phyloP scores from a whole-genome alignment of 371 early-diverging fungal genomes.

The Mucor saturninus region DNA sequence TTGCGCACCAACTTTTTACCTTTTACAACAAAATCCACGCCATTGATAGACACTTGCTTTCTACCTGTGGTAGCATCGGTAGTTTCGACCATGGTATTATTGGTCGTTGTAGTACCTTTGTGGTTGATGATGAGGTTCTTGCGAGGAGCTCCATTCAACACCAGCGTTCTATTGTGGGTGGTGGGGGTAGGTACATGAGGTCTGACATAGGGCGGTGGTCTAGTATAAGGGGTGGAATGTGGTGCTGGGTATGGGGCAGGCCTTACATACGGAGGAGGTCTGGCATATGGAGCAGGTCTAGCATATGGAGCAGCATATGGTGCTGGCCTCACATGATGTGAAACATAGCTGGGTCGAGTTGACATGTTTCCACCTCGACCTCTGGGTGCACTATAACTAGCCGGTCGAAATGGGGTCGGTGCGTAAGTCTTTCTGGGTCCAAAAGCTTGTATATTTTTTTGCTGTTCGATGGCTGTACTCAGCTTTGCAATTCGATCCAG shows the following conservation, averaged over 20 bases:
- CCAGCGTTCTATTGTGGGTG: conserved; percentile 4
- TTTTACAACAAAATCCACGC: conserved; percentile 51
- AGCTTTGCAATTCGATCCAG: conserved; percentile 41
- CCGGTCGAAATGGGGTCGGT: neutral
- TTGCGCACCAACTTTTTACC: conserved; percentile 48
- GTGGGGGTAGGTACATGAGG: neutral
- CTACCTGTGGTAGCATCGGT: conserved; percentile 28
- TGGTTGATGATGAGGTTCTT: conserved; percentile 18
- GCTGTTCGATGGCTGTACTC: conserved; percentile 41
- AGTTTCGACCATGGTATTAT: conserved; percentile 13
- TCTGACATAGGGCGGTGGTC: neutral
- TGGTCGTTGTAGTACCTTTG: conserved; percentile 11
- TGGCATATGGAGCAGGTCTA: conserved; percentile 8
- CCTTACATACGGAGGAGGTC: neutral
- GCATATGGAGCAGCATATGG: neutral
- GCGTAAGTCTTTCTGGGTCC: conserved; percentile 3
- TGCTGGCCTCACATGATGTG: conserved; percentile 4
- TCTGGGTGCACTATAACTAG: neutral
- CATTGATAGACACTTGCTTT: conserved; percentile 45
- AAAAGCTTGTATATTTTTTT: conserved; percentile 15
- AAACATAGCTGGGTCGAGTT: neutral
- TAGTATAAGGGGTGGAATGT: neutral
- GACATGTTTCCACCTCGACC: conserved; percentile 13
- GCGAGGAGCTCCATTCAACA: conserved; percentile 8
- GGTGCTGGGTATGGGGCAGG: neutral